phyloP scores from a whole-genome alignment of 2,329 filamentous ascomycete species.

The Escovopsis sp. region DNA sequence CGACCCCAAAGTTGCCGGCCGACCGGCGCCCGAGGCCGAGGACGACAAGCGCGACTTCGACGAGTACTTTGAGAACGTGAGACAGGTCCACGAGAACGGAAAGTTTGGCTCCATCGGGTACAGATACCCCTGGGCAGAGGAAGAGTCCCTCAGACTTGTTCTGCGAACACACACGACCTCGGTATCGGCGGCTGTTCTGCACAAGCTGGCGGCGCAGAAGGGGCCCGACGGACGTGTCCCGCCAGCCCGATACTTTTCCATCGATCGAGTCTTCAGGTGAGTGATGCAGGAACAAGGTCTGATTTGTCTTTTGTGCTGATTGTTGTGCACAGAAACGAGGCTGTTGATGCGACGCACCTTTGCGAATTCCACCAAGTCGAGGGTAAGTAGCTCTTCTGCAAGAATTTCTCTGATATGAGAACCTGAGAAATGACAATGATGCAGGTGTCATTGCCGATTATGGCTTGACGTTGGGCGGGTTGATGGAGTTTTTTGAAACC shows the following conservation, averaged over 20 bases:
- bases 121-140: constrained; percentile 81
- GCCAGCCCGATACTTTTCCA: constrained; percentile 89
- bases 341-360: constrained; percentile 89
- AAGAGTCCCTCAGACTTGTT: constrained; percentile 72
- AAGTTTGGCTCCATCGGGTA: constrained; percentile 95
- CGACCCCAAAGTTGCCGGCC: constrained; percentile 65
- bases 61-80: constrained; percentile 77
- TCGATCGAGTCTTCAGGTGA: constrained; percentile 82
- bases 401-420: neutral
- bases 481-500: constrained; percentile 85
- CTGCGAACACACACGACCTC: constrained; percentile 94
- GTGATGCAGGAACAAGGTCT: neutral
- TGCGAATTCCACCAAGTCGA: constrained; percentile 98
- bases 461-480: constrained; percentile 74
- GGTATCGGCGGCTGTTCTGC: constrained; percentile 77
- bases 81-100: constrained; percentile 74
- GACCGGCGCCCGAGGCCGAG: constrained; percentile 39
- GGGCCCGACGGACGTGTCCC: constrained; percentile 52
- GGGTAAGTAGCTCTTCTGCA: constrained; percentile 30
- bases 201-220: constrained; percentile 72
- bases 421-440: neutral
- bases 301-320: neutral
- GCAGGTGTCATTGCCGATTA: constrained; percentile 80
- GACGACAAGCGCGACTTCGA: constrained; percentile 55
- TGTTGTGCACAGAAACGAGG: constrained; percentile 51